Base-by-base conservation (phyloP, 192 early-diverging fungal genomes). In the Helicostylum pulchrum region DNA sequence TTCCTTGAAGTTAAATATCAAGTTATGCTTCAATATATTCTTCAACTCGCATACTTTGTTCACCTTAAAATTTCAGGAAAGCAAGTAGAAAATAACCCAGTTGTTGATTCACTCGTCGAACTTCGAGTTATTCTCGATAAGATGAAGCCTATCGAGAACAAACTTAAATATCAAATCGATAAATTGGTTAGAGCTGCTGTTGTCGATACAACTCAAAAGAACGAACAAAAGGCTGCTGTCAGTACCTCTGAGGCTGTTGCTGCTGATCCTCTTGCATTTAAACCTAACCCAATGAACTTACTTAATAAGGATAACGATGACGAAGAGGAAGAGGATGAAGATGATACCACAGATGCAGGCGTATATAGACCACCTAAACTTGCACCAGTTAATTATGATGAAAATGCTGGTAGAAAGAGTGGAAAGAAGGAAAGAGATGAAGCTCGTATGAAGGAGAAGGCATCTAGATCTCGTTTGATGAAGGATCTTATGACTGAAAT, bases 121-220 rank as follows among this genome's bases (percentile, higher is more conserved):
- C 77, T 89, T 26, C 83, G 95, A 15, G 87, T 89, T 2, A 81
- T 94, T n/a, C 70, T 99, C 36, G 97, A 99, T 68, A 92, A 91
- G 73, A 92, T 94, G 71, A 90, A 90, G 67, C 97, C 97, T 0
- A 75, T 99, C 21, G 97, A 99, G 79, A 85, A 85, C 55, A 90
- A 94, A 64, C 83, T 99, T 52, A 94, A 94, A 76, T 97, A 96
- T 79, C 97, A 96, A 79, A 94, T 97, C 67, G 94, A 97, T 73
- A 97, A 97, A 77, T 81, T 99, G 21, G 83, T 97, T 32, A 80
- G 85, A 45, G 74, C 79, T 12, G 85, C 91, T 4, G 76, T 82
- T 7, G 69, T 87, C 14, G 79, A 77, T 14, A 58, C 76, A 21
- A 72, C 79, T 39, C 55, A 77, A 23, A 68, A 73, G 0, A 45